Evolutionary conservation across 306 rosid genomes (phyloP), one percentile per base, ranked within the genome.

Genomic region (Begonia loranthoides): DNA sequence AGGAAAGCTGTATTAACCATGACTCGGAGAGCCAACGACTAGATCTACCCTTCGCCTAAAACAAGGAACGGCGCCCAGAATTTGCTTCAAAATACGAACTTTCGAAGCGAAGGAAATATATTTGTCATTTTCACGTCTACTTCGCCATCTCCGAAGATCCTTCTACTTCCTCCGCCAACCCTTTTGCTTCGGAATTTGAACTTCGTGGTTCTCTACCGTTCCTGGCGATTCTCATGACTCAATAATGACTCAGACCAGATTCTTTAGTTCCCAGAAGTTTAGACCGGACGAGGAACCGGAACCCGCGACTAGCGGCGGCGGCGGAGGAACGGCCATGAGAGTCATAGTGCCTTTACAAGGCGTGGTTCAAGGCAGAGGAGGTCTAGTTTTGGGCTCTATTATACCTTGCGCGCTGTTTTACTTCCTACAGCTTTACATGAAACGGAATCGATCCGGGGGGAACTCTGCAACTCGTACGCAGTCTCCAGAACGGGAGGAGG

Each of bases 341-440:
- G 76, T 90, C 39, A 80, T 90, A 17, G 99, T 90, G 17, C 99
- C 99, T 52, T 70, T 90, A 15, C 94, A 86, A 54, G 94, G 87
- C 17, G 80, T 90, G 10, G 99, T 82, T 11, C 95, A 90, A 67
- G 99, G 99, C 33, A 63, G 77, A 38, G 94, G 95, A 2, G 99
- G 97, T 11, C 80, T 90, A 24, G 73, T 90, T 13, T 73, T 68
- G 57, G 99, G 99, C 71, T 86, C 99, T 0, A 76, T 82, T 19
- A 82, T 90, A 48, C 99, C 99, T 10, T 90, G 99, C 51, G 99
- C 85, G 4, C 92, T 90, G 47, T 90, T 82, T 62, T 90, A 86
- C 55, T 74, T 82, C 59, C 74, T 90, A 17, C 99, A 86, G 45
- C 82, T 90, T 24, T 90, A 63, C 66, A 66, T 90, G 49, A 90